Evolutionary conservation across 768 basidiomycete species (phyloP).

Genomic region (Boletellus sp.): DNA sequence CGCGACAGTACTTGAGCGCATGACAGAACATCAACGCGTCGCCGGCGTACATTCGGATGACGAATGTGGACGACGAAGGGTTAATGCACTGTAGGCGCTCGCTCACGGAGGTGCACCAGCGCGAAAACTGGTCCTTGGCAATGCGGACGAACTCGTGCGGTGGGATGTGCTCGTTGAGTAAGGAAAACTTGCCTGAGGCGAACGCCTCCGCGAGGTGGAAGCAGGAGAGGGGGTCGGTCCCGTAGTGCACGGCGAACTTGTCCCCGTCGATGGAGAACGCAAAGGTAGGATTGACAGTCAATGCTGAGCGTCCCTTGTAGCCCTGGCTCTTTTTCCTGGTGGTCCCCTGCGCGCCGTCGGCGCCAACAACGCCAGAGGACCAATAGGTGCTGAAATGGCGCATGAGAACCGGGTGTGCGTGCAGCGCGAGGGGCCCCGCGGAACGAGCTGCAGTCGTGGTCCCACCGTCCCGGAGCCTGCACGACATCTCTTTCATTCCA

Average conservation of each 20-base stretch:
- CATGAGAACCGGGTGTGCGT: not conserved
- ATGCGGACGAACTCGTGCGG: slow-evolving; percentile 8
- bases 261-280: slow-evolving; percentile 25
- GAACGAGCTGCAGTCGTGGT: slow-evolving; percentile 21
- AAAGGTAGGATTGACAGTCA: slow-evolving; percentile 28
- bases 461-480: not conserved
- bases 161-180: not conserved
- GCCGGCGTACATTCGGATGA: slow-evolving; percentile 29
- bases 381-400: slow-evolving; percentile 24
- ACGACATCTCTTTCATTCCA: slow-evolving; percentile 8
- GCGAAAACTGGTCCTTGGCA: slow-evolving; percentile 23
- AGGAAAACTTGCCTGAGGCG: slow-evolving; percentile 7
- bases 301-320: not conserved
- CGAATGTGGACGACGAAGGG: slow-evolving; percentile 15
- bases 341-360: not conserved
- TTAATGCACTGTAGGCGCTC: slow-evolving; percentile 11
- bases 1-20: slow-evolving; percentile 15
- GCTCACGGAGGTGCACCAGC: slow-evolving; percentile 21
- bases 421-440: slow-evolving; percentile 21
- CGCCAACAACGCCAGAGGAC: slow-evolving; percentile 18
- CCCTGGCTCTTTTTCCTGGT: not conserved
- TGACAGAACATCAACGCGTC: slow-evolving; percentile 27
- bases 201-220: slow-evolving; percentile 31
- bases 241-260: slow-evolving; percentile 27
- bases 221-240: slow-evolving; percentile 25